Conservation (phyloP, 176 grass and related monocot genomes). For the Triticum turgidum region DNA sequence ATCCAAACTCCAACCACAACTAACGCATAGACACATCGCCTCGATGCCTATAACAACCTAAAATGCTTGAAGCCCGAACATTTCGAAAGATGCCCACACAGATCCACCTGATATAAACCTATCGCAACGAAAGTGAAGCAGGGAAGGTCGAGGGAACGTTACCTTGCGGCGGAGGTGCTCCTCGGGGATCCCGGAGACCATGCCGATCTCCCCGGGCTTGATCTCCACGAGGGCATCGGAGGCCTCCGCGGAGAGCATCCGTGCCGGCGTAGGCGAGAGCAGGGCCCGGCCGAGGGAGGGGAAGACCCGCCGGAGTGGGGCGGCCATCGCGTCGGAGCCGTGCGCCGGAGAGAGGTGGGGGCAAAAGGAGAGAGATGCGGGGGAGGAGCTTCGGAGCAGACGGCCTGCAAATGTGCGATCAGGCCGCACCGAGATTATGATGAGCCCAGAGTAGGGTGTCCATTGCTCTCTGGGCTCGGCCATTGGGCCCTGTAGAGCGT, state of each 20-base stretch:
- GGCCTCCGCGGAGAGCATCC: slow-evolving; percentile 54
- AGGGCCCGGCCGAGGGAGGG: slow-evolving; percentile 52
- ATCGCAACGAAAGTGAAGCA: background rate
- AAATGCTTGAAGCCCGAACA: background rate
- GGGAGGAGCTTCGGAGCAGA: background rate
- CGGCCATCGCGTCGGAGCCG: slow-evolving; percentile 58
- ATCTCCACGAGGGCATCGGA: slow-evolving; percentile 74
- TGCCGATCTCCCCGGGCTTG: slow-evolving; percentile 88
- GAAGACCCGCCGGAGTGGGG: slow-evolving; percentile 57
- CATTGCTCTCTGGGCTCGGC: background rate
- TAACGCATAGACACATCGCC: background rate
- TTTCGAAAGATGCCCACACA: background rate
- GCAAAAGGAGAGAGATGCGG: slow-evolving; percentile 13
- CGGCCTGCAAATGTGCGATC: slow-evolving; percentile 13
- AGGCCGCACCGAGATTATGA: slow-evolving; percentile 2
- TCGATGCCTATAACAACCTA: background rate
- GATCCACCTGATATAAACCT: slow-evolving; percentile 11
- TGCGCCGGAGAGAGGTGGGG: slow-evolving; percentile 14
- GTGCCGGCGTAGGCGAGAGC: slow-evolving; percentile 22
- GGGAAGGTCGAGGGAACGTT: background rate
- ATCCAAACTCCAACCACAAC: background rate
- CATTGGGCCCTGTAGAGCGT: background rate
- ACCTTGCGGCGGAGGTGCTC: slow-evolving; percentile 86
- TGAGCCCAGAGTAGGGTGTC: background rate
- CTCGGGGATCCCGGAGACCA: slow-evolving; percentile 85